Evolutionary conservation across 257 asterid genomes (phyloP), one percentile per base, ranked within the genome.

Genomic region (Echites panduratus): DNA sequence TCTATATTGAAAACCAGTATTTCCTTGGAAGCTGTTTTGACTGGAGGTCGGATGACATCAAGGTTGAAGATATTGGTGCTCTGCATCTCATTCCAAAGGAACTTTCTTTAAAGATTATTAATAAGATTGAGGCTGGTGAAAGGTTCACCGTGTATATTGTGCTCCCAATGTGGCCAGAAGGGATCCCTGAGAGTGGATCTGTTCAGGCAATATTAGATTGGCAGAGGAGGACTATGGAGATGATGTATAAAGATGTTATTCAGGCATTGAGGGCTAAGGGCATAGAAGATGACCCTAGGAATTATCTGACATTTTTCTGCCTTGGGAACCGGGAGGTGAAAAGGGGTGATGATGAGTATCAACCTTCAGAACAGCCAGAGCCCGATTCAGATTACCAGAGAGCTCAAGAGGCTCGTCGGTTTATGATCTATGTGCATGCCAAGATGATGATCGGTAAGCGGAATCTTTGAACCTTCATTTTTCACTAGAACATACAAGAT

Each of bases 161-260:
- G 29, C 85, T 92, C 47, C 97, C 96, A 17, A 92, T 92, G 97
- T 92, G 97, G 96, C 97, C 97, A 0, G 96, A 92, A 83, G 96
- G 97, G 54, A 72, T 92, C n/a, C 97, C 97, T 1, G 96, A 83
- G 80, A 89, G 96, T 54, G 96, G 83, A 56, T 89, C 97, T 1
- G 97, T 89, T 62, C 96, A 92, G 79, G 96, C 97, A 12, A 91
- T 91, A 77, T 81, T 91, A 71, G 91, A 91, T 76, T 89, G 95
- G 97, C 97, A 89, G 58, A 85, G 73, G 80, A 81, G 96, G 73
- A 92, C 97, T 0, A 87, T 92, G 88, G 87, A 85, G 66, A 92
- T 89, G 97, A 89, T 92, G 97, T 89, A 92, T 67, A 92, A 78
- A 78, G 93, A 89, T 68, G 64, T 92, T 7, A 73, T 87, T 45